These are phyloP conservation scores for Corchorus olitorius DNA, from an alignment of 345 rosid species.

Conservation along the genomic window DNA sequence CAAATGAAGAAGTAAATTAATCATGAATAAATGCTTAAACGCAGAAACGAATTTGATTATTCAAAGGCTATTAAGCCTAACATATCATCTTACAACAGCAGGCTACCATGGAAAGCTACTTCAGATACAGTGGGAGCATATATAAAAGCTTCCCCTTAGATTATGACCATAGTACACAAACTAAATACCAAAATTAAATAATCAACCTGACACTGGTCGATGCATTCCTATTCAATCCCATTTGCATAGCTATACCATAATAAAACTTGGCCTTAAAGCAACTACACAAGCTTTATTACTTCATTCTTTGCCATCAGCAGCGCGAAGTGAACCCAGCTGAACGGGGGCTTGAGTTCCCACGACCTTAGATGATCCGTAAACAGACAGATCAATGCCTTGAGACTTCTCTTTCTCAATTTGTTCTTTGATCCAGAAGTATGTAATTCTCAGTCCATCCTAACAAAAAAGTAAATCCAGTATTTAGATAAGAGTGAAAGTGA, in stretches of 20 bases:
- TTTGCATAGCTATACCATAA: conserved; percentile 18
- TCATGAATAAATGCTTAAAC: background rate
- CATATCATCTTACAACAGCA: conserved; percentile 8
- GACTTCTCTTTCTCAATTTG: conserved; percentile 94
- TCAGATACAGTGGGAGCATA: conserved; percentile 19
- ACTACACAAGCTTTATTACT: conserved; percentile 8
- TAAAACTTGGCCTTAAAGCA: conserved; percentile 23
- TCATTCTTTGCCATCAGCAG: conserved; percentile 94
- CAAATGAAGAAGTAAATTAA: background rate
- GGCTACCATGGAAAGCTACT: conserved; percentile 18
- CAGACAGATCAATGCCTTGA: conserved; percentile 68
- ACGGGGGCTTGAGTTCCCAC: conserved; percentile 99
- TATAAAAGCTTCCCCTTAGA: conserved; percentile 27
- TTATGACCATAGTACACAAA: conserved; percentile 15
- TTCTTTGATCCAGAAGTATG: conserved; percentile 95
- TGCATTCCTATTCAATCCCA: conserved; percentile 1
- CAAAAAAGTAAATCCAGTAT: conserved; percentile 3
- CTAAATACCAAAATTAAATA: conserved; percentile 16
- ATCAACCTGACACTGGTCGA: background rate
- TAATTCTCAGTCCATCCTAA: conserved; percentile 92
- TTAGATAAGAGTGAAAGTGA: background rate
- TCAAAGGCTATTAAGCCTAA: conserved; percentile 2
- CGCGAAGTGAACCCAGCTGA: conserved; percentile 91
- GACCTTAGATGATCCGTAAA: conserved; percentile 92
- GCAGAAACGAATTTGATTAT: conserved; percentile 10